Evolutionary conservation across 2,329 filamentous ascomycete species (phyloP), one percentile per base, ranked within the genome.

Genomic region (Sordariomycetes sp.): DNA sequence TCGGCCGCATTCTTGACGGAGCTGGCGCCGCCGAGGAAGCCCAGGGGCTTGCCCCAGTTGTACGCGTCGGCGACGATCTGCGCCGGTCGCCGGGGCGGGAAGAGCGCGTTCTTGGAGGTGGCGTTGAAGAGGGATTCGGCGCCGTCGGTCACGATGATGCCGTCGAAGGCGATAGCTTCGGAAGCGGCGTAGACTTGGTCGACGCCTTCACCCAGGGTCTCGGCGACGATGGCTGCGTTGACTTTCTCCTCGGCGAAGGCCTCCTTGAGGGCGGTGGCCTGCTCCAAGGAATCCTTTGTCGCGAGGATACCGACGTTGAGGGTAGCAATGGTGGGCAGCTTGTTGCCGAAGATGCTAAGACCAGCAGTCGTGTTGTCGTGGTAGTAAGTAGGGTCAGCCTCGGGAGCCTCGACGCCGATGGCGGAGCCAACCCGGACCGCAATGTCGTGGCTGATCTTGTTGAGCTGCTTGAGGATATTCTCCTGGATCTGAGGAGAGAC

Each of bases 31-130:
- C 76, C 79, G 1, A 83, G 42, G 19, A 70, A 72, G 11, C 64
- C 79, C 17, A 86, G 60, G 0, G 82, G 76, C 64, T 86, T 86
- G 4, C 79, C 81, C 63, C 76, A 86, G 17, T 72, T 61, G 57
- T 75, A 86, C 0, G 66, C 72, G 46, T 79, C 72, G 12, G 64
- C 50, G 14, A 84, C 51, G 33, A 86, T 79, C 58, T 82, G 69
- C 3, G 67, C 54, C 0, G 81, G 82, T 1, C 79, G 66, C 1
- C 74, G 74, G 3, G 68, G 60, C 1, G 81, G 81, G 53, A 71
- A 86, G 6, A 85, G 59, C 0, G 74, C 63, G 4, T 68, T 72
- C 16, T 52, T 52, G 14, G 51, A 51, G 14, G 52, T 50, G 5
- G 49, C 42, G 8, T 47, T 45, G 45, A 85, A 81, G 11, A 77